These are phyloP conservation scores for Allium cepa DNA, from an alignment of 106 monocot genomes.

Conservation along the genomic window DNA sequence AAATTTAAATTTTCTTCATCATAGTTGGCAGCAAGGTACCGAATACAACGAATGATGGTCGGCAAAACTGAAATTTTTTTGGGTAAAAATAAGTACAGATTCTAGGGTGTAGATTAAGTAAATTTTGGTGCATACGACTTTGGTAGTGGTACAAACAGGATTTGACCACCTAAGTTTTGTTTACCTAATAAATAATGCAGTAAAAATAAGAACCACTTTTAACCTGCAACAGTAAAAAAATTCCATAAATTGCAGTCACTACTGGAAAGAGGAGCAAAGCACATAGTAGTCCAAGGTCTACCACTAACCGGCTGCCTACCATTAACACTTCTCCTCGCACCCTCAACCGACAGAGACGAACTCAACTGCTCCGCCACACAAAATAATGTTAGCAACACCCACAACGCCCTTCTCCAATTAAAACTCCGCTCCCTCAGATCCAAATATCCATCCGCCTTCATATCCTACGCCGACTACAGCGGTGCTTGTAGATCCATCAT, in stretches of 20 bases:
- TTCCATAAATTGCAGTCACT: conserved; percentile 27
- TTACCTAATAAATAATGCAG: no score
- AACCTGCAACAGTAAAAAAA: no score
- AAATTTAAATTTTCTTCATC: no score
- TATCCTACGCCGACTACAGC: conserved; percentile 81
- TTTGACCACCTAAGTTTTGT: no score
- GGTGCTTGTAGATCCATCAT: conserved; percentile 51
- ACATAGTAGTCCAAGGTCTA: conserved; percentile 74
- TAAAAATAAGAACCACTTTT: no score
- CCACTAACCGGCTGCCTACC: conserved; percentile 79
- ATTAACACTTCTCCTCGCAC: conserved; percentile 35
- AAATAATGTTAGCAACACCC: conserved; percentile 39
- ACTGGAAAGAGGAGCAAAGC: conserved; percentile 61
- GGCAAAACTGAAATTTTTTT: no score
- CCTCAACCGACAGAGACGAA: conserved; percentile 45
- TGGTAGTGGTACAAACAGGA: no score
- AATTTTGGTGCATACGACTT: no score
- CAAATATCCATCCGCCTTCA: conserved; percentile 38
- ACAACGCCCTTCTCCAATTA: conserved; percentile 49
- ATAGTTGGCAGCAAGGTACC: no score
- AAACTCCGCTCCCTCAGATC: conserved; percentile 34
- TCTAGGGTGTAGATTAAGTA: no score
- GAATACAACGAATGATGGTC: no score
- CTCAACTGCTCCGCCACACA: conserved; percentile 41
- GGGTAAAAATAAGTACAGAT: no score